Percentiles rank a stretch among this genome's conserved stretches.
These are phyloP conservation scores for Canna indica DNA, from an alignment of 176 grass and related monocot genomes.

Conservation along the genomic window DNA sequence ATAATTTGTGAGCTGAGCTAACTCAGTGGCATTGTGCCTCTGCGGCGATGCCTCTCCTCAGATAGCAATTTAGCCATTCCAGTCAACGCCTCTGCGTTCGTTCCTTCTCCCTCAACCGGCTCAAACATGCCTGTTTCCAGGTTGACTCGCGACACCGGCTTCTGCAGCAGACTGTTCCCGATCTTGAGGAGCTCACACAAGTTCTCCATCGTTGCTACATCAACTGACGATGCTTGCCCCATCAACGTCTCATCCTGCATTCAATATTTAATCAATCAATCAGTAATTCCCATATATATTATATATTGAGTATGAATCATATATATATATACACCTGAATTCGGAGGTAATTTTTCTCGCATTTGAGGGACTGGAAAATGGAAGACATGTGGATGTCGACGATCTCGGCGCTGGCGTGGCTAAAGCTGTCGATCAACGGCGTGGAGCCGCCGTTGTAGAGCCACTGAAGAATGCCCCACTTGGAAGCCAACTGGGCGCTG, in stretches of 20 bases:
- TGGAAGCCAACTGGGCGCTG: conserved; percentile 21
- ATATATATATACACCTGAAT: no score
- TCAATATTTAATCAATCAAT: background rate
- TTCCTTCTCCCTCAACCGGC: background rate
- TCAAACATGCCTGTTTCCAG: background rate
- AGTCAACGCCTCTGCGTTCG: background rate
- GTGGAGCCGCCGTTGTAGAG: conserved; percentile 16
- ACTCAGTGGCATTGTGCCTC: background rate
- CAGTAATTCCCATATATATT: no score
- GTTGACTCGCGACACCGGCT: background rate
- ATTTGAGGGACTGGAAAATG: conserved; percentile 32
- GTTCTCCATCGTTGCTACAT: background rate
- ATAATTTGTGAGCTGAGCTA: background rate
- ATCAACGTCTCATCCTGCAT: conserved; percentile 2
- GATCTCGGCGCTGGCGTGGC: conserved; percentile 32
- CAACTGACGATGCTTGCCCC: background rate
- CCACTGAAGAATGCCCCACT: conserved; percentile 53
- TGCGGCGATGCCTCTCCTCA: background rate
- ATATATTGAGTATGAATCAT: no score
- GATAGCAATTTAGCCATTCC: background rate
- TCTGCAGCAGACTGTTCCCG: background rate
- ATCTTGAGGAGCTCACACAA: background rate
- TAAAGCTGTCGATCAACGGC: conserved; percentile 40
- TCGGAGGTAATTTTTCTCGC: conserved; percentile 24
- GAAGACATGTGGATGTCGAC: conserved; percentile 31